phyloP scores from a whole-genome alignment of 805 yeast species.

The Metschnikowia lachancei region DNA sequence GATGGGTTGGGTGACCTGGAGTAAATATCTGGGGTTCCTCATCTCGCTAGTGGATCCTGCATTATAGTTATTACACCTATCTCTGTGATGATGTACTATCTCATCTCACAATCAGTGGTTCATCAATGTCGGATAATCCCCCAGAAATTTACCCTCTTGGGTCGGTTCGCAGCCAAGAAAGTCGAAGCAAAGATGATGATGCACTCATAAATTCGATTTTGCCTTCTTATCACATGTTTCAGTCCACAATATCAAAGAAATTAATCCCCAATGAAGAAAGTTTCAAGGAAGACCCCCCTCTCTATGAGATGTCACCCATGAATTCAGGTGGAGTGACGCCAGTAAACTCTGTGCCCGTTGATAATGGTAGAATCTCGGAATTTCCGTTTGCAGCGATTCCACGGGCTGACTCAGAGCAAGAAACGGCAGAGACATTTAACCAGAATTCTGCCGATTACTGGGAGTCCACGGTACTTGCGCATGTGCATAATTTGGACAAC shows the following conservation, averaged over 20 bases:
- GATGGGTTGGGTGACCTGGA: no score
- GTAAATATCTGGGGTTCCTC: background rate
- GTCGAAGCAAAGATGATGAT: slow-evolving; percentile 23
- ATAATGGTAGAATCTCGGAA: slow-evolving; percentile 6
- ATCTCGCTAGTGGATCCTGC: background rate
- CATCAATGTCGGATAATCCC: slow-evolving; percentile 9
- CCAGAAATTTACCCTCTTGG: slow-evolving; percentile 10
- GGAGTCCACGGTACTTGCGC: slow-evolving; percentile 43
- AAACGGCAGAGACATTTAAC: slow-evolving; percentile 13
- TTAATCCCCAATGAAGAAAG: slow-evolving; percentile 39
- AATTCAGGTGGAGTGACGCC: slow-evolving; percentile 21
- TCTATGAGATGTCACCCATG: slow-evolving; percentile 25
- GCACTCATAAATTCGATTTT: slow-evolving; percentile 35
- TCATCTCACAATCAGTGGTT: background rate
- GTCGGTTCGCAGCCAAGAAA: slow-evolving; percentile 11
- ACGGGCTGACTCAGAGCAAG: slow-evolving; percentile 4
- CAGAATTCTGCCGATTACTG: slow-evolving; percentile 24
- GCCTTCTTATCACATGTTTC: slow-evolving; percentile 46
- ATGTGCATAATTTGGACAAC: slow-evolving; percentile 39
- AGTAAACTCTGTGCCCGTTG: slow-evolving; percentile 3
- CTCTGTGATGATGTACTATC: background rate
- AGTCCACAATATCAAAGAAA: slow-evolving; percentile 39
- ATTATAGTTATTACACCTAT: background rate
- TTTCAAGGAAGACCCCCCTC: slow-evolving; percentile 41
- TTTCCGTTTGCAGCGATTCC: slow-evolving; percentile 18